Evolutionary conservation across 2,329 filamentous ascomycete species (phyloP).

Genomic region (Hypoxylon sp.): DNA sequence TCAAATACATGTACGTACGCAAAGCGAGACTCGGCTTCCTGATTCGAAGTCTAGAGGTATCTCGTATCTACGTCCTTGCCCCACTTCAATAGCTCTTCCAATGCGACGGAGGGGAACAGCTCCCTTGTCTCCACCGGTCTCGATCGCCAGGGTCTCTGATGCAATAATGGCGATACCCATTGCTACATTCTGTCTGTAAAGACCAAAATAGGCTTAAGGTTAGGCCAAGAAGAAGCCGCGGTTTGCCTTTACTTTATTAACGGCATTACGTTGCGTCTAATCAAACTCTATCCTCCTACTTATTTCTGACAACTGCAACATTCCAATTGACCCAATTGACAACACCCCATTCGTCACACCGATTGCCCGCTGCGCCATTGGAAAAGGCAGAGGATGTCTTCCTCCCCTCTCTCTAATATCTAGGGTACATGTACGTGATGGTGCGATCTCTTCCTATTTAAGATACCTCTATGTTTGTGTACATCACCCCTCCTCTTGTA

Average conservation of each 20-base stretch:
- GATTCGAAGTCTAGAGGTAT: slow-evolving; percentile 12
- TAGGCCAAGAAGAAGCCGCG: slow-evolving; percentile 19
- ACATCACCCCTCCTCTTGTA: slow-evolving; percentile 22
- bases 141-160: slow-evolving; percentile 44
- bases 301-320: slow-evolving; percentile 19
- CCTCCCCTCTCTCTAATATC: slow-evolving; percentile 35
- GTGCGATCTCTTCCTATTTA: slow-evolving; percentile 14
- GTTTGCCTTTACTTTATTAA: slow-evolving; percentile 27
- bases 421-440: slow-evolving; percentile 18
- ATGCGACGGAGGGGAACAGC: slow-evolving; percentile 26
- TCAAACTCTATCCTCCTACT: slow-evolving; percentile 14
- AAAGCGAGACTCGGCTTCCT: slow-evolving; percentile 7
- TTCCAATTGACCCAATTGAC: slow-evolving; percentile 46
- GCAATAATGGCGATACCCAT: slow-evolving; percentile 43
- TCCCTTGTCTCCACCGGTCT: slow-evolving; percentile 33
- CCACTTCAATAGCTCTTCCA: slow-evolving; percentile 29
- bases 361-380: slow-evolving; percentile 14
- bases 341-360: slow-evolving; percentile 19
- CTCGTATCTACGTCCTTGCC: slow-evolving; percentile 11
- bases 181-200: slow-evolving; percentile 33
- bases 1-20: neutral
- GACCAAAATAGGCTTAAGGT: slow-evolving; percentile 38
- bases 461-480: slow-evolving; percentile 14
- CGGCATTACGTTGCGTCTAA: slow-evolving; percentile 12
- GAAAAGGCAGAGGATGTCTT: slow-evolving; percentile 23